Base-by-base conservation (phyloP, 1,284 basidiomycete genomes). In the Amylostereum chailletii region DNA sequence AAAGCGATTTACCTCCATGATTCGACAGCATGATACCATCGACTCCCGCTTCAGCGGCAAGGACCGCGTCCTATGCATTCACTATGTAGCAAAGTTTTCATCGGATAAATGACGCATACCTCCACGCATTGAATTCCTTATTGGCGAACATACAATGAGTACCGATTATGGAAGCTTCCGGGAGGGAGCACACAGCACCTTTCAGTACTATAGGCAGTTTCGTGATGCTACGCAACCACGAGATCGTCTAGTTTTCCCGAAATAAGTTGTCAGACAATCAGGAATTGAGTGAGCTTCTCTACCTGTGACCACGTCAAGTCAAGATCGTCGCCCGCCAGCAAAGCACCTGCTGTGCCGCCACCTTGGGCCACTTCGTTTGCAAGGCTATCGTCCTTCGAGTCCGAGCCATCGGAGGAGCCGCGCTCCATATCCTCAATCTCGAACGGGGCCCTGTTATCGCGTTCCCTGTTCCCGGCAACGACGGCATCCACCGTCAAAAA, bases 401-500 rank as follows among this genome's bases (percentile, higher is more conserved):
- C 64, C 43, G 56, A 31, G 45, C 53, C 55, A 41, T 58, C 55
- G 5, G 27, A 39, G 33, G 55, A 58, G 41, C 64, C 73, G 33
- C 65, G 67, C 57, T 85, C 82, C 48, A 77, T 68, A 36, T 81
- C 81, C 51, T 85, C 81, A 10, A 80, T 57, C 48, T 74, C 70
- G 71, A 81, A 83, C 5, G 79, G 76, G 51, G 75, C 77, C 49
- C 76, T 72, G 40, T 81, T 77, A 58, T 96, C 93, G 42, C 80
- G 68, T 66, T 96, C 94, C 38, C 93, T 76, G 61, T 94, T 93
- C 9, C 92, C 88, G 5, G 89, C 77, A 5, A 90, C 81, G 3
- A 90, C 75, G 5, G 92, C 91, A 68, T 96, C 94, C 2, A 94
- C 93, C 0, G 94, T 96, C 42, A 96, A 69, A 65, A 92, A 90